phyloP scores from a whole-genome alignment of 345 rosid species.

The Anacardium occidentale region DNA sequence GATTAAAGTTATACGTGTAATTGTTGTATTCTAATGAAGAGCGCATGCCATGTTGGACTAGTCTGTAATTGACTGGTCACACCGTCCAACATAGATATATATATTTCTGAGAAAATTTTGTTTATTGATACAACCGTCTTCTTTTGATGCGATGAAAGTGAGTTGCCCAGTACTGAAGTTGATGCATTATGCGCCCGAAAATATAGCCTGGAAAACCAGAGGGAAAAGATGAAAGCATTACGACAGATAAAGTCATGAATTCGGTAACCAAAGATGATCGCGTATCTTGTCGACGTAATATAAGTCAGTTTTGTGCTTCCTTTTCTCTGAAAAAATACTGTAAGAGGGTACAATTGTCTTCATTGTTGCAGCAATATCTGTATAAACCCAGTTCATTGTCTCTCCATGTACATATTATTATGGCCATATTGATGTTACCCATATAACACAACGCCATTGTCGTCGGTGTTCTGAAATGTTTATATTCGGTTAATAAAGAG shows the following conservation, averaged over 20 bases:
- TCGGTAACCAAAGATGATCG: no score
- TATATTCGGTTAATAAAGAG: not conserved
- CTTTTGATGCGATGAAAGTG: not conserved
- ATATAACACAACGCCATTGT: no score
- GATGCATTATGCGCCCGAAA: no score
- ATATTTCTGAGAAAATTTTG: not conserved
- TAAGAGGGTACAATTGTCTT: not conserved
- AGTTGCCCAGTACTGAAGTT: no score
- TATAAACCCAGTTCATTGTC: not conserved
- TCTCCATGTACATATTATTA: not conserved
- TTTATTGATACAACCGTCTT: not conserved
- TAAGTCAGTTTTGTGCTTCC: no score
- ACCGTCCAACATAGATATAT: not conserved
- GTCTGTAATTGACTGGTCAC: constrained; percentile 11
- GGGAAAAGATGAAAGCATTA: not conserved
- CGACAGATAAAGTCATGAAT: not conserved
- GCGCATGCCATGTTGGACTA: no score
- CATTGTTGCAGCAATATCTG: constrained; percentile 1
- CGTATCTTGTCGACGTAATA: no score
- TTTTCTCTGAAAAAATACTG: no score
- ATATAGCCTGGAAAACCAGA: not conserved
- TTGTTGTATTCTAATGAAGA: no score
- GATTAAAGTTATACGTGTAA: no score
- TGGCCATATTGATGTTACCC: not conserved
- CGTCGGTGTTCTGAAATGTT: no score